These are phyloP conservation scores for Nothophaeocryptopus gaeumannii DNA, from an alignment of 2,329 filamentous ascomycete species.

Conservation along the genomic window DNA sequence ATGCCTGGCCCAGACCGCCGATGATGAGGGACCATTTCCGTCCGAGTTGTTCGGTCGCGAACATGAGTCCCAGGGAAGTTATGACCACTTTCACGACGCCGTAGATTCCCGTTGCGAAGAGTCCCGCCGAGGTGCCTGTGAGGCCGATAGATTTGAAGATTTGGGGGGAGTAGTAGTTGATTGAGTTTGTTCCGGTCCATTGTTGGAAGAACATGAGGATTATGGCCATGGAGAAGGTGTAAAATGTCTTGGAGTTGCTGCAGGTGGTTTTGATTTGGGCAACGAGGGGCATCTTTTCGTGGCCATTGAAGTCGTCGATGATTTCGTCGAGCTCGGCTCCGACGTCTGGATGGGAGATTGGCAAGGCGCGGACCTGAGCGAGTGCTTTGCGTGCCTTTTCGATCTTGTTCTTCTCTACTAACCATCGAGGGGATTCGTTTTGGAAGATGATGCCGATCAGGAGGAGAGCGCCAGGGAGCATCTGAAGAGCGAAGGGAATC, in stretches of 20 bases:
- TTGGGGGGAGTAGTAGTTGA: slow-evolving; percentile 46
- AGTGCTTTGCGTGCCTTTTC: slow-evolving; percentile 45
- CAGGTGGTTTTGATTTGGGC: slow-evolving; percentile 40
- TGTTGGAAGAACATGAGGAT: slow-evolving; percentile 22
- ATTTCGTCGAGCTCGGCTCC: slow-evolving; percentile 44
- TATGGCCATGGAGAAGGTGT: slow-evolving; percentile 41
- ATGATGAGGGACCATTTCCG: slow-evolving; percentile 46
- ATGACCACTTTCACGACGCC: slow-evolving; percentile 47
- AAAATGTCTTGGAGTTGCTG: slow-evolving; percentile 40
- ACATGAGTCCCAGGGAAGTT: slow-evolving; percentile 44
- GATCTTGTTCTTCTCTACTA: slow-evolving; percentile 51
- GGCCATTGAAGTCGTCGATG: slow-evolving; percentile 44
- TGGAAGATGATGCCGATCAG: slow-evolving; percentile 51
- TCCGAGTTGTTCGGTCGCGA: slow-evolving; percentile 46
- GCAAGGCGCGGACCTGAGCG: slow-evolving; percentile 38
- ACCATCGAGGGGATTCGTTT: slow-evolving; percentile 54
- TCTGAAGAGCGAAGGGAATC: slow-evolving; percentile 52
- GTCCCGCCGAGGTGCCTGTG: slow-evolving; percentile 36
- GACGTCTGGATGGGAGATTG: slow-evolving; percentile 37
- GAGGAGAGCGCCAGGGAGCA: slow-evolving; percentile 52
- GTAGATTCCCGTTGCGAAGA: slow-evolving; percentile 49
- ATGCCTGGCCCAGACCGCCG: slow-evolving; percentile 43
- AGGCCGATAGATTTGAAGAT: slow-evolving; percentile 46
- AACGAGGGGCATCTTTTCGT: slow-evolving; percentile 40
- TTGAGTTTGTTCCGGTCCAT: slow-evolving; percentile 36